phyloP scores from a whole-genome alignment of 2,329 filamentous ascomycete genomes.

The Seiridium cupressi region DNA sequence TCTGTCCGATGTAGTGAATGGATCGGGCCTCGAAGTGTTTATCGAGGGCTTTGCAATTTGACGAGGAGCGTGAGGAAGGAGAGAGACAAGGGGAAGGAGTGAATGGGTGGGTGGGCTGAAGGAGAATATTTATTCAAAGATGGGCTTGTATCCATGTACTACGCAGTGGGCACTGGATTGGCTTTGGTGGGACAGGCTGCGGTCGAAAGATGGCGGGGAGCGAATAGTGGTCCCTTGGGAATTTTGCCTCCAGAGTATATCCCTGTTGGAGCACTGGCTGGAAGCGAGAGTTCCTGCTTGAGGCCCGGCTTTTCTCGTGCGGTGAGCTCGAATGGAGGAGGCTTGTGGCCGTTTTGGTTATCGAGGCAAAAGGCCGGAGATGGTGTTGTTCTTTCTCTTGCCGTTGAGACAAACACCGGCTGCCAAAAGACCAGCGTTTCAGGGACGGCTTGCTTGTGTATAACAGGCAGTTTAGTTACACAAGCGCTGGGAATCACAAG shows the following conservation, averaged over 20 bases:
- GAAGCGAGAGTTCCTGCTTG: neutral
- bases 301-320: neutral
- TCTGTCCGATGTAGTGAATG: neutral
- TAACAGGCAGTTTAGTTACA: no score
- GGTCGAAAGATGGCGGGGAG: conserved; percentile 5
- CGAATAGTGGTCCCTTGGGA: neutral
- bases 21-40: conserved; percentile 1
- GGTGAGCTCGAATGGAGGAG: neutral
- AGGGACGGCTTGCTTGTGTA: no score
- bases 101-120: conserved; percentile 1
- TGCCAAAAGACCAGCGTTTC: no score
- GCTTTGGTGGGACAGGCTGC: conserved; percentile 6
- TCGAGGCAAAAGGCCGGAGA: no score
- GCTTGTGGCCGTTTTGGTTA: neutral
- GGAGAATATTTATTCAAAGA: conserved; percentile 8
- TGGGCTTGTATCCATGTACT: neutral
- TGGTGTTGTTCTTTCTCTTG: no score
- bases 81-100: neutral
- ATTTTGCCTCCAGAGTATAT: conserved; percentile 5
- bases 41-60: conserved; percentile 1
- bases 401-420: no score
- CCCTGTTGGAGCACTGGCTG: neutral
- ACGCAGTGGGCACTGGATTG: conserved; percentile 1
- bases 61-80: neutral
- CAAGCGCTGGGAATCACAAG: neutral